Percentiles rank a stretch among this genome's conserved stretches.
Evolutionary conservation across 306 rosid genomes (phyloP).

Genomic region (Cicer bijugum): DNA sequence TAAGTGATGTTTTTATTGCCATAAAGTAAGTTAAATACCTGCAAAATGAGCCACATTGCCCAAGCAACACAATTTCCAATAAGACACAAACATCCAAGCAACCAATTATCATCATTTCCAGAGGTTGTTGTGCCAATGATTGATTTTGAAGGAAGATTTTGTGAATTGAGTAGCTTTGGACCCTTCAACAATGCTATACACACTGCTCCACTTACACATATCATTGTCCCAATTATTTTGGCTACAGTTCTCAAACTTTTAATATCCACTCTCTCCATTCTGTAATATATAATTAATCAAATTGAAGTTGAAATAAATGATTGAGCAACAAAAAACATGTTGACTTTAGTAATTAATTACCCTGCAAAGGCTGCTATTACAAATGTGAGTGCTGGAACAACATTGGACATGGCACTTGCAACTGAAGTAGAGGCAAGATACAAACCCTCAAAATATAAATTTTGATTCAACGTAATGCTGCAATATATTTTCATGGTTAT

Average conservation of each 20-base stretch:
- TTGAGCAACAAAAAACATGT: not conserved
- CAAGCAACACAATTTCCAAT: conserved; percentile 49
- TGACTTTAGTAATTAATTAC: conserved; percentile 3
- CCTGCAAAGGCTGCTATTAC: conserved; percentile 53
- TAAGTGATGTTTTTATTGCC: no score
- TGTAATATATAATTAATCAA: not conserved
- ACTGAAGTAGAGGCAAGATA: conserved; percentile 56
- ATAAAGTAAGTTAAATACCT: conserved; percentile 34
- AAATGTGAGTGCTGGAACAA: conserved; percentile 68
- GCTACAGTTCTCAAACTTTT: conserved; percentile 56
- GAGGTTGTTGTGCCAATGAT: not conserved
- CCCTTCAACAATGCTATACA: conserved; percentile 64
- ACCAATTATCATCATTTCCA: conserved; percentile 39
- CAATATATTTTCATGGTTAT: no score
- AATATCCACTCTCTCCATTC: conserved; percentile 55
- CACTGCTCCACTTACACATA: conserved; percentile 61
- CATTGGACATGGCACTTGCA: conserved; percentile 62
- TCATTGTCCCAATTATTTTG: conserved; percentile 58
- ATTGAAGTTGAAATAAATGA: not conserved
- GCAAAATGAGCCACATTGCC: conserved; percentile 61
- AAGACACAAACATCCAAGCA: conserved; percentile 57
- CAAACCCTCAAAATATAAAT: conserved; percentile 52
- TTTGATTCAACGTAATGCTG: conserved; percentile 56
- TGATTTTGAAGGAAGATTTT: conserved; percentile 39
- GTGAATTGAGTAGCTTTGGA: conserved; percentile 55